A percentile compares a stretch with the other conserved stretches of the same genome.
These are phyloP conservation scores for Chrysoporthe austroafricana DNA, from an alignment of 2,329 filamentous ascomycete species.

Conservation along the genomic window DNA sequence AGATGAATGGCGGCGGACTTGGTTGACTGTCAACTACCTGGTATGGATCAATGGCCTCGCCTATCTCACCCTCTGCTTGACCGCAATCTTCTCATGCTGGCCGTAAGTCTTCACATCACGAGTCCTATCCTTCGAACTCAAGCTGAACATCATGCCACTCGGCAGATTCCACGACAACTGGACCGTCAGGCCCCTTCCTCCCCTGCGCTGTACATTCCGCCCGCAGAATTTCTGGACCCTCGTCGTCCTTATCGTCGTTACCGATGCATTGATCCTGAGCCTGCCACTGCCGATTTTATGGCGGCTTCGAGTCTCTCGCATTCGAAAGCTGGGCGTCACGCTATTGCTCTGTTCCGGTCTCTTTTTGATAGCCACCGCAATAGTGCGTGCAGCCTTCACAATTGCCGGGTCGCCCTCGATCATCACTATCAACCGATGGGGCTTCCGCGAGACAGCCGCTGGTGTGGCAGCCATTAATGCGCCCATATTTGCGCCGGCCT, in stretches of 20 bases:
- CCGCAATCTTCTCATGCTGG: conserved; percentile 16
- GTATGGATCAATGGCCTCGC: conserved; percentile 32
- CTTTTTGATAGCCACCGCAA: conserved; percentile 35
- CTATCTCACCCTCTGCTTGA: conserved; percentile 27
- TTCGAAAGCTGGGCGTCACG: conserved; percentile 26
- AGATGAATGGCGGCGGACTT: conserved; percentile 27
- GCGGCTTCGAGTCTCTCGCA: conserved; percentile 31
- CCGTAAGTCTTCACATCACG: background rate
- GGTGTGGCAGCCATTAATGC: conserved; percentile 31
- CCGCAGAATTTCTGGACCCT: conserved; percentile 25
- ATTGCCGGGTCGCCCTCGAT: conserved; percentile 32
- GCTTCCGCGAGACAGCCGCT: conserved; percentile 34
- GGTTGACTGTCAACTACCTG: conserved; percentile 27
- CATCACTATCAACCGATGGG: conserved; percentile 35
- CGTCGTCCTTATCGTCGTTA: conserved; percentile 33
- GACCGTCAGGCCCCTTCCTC: conserved; percentile 33
- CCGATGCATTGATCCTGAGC: conserved; percentile 34
- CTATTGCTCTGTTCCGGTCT: conserved; percentile 34
- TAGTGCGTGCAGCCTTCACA: conserved; percentile 33
- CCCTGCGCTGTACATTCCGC: conserved; percentile 19
- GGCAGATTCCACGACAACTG: conserved; percentile 31
- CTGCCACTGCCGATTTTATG: conserved; percentile 35
- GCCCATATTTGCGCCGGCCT: conserved; percentile 29
- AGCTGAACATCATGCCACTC: background rate
- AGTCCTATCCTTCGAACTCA: background rate